A percentile compares a stretch with the other conserved stretches of the same genome.
Evolutionary conservation across 1,139 yeast species (phyloP).

Genomic region (Kodamaea derodonti): DNA sequence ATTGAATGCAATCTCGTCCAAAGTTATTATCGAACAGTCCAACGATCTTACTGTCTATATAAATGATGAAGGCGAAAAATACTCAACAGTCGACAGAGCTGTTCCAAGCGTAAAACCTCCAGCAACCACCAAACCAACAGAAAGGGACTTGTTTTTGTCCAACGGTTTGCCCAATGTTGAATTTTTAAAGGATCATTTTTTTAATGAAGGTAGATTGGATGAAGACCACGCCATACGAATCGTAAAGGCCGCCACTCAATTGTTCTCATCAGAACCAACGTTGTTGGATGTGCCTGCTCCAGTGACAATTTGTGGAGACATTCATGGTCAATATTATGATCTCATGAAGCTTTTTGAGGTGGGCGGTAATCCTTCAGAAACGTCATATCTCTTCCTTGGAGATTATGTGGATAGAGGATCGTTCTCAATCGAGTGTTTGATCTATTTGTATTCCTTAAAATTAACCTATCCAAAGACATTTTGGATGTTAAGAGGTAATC

Average conservation of each 20-base stretch:
- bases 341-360: constrained; percentile 89
- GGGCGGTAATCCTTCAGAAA: constrained; percentile 80
- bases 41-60: constrained; percentile 54
- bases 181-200: constrained; percentile 71
- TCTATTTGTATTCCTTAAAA: constrained; percentile 78
- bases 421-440: constrained; percentile 82
- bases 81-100: constrained; percentile 68
- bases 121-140: constrained; percentile 60
- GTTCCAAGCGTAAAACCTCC: constrained; percentile 67
- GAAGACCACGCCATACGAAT: constrained; percentile 72
- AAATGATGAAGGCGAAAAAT: constrained; percentile 65
- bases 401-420: constrained; percentile 97
- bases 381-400: constrained; percentile 83
- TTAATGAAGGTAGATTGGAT: constrained; percentile 74
- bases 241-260: constrained; percentile 60
- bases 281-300: constrained; percentile 84
- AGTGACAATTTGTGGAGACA: constrained; percentile 93
- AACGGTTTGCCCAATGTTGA: constrained; percentile 70
- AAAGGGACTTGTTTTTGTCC: constrained; percentile 59
- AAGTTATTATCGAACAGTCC: constrained; percentile 17
- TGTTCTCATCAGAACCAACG: constrained; percentile 74
- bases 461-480: constrained; percentile 72
- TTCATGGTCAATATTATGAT: constrained; percentile 94
- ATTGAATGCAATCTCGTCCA: constrained; percentile 62
- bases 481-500: constrained; percentile 89